Conservation (phyloP, 768 basidiomycete genomes). For the Suillus decipiens region DNA sequence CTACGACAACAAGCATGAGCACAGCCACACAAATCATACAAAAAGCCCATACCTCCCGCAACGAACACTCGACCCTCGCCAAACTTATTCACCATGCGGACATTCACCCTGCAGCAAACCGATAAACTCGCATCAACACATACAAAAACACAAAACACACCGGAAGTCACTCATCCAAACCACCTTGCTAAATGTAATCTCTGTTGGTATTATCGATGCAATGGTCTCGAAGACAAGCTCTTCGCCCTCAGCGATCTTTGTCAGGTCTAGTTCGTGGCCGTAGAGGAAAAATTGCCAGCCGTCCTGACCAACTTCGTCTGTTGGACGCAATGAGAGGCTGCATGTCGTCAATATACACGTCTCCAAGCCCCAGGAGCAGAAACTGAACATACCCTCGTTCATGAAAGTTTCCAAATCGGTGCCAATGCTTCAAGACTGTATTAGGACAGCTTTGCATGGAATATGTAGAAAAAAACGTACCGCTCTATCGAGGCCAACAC, state of each 20-base stretch:
- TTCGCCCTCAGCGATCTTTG: conserved; percentile 16
- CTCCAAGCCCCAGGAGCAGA: neutral
- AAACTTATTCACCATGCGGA: conserved; percentile 19
- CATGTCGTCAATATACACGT: neutral
- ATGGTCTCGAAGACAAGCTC: conserved; percentile 22
- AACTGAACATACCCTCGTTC: neutral
- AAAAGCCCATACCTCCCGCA: conserved; percentile 11
- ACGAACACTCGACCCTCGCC: conserved; percentile 17
- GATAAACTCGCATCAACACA: neutral
- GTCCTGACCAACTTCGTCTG: conserved; percentile 27
- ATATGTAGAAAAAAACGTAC: conserved; percentile 25
- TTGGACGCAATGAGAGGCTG: conserved; percentile 38
- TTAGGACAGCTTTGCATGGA: neutral
- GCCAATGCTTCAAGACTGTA: conserved; percentile 39
- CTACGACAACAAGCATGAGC: conserved; percentile 9
- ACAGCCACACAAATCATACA: neutral
- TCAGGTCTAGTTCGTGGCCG: conserved; percentile 27
- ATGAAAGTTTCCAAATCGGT: conserved; percentile 45
- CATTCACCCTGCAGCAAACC: conserved; percentile 10
- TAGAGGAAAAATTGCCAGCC: conserved; percentile 34
- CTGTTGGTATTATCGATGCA: conserved; percentile 22
- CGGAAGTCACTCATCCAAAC: conserved; percentile 25
- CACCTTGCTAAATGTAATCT: conserved; percentile 28
- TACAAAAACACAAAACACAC: conserved; percentile 12
- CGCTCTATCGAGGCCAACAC: conserved; percentile 38